Evolutionary conservation across 2,329 filamentous ascomycete species (phyloP).

Genomic region (Biscogniauxia mediterranea): DNA sequence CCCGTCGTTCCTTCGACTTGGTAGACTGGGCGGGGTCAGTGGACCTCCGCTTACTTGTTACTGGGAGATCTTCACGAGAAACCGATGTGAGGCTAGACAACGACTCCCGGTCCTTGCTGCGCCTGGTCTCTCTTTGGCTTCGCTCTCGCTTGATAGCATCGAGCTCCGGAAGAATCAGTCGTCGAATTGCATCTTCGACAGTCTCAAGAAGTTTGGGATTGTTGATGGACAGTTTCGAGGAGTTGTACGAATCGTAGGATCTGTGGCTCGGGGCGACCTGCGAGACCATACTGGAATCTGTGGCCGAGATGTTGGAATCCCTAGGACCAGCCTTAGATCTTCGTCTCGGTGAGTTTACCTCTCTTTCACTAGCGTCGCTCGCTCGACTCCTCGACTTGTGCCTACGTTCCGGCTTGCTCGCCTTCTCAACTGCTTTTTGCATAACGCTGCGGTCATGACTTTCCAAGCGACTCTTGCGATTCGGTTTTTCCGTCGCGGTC

Average conservation of each 20-base stretch:
- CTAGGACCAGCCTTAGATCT: constrained; percentile 51
- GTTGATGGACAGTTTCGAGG: constrained; percentile 72
- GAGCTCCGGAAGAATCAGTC: constrained; percentile 86
- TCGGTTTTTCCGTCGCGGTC: constrained; percentile 42
- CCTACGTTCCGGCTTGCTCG: constrained; percentile 49
- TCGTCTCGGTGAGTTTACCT: constrained; percentile 44
- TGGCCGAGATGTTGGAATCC: constrained; percentile 52
- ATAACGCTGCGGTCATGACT: constrained; percentile 40
- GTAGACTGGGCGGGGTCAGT: constrained; percentile 53
- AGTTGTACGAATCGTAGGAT: constrained; percentile 55
- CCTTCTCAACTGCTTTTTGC: constrained; percentile 37
- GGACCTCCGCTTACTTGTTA: constrained; percentile 49
- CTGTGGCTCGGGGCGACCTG: constrained; percentile 53
- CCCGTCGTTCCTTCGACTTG: constrained; percentile 44
- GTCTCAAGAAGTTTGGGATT: constrained; percentile 89
- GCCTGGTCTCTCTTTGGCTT: constrained; percentile 67
- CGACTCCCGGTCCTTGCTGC: constrained; percentile 54
- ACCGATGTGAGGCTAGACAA: constrained; percentile 54
- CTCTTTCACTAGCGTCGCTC: constrained; percentile 48
- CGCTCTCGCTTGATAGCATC: constrained; percentile 89
- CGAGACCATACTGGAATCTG: constrained; percentile 54
- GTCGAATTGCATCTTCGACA: constrained; percentile 88
- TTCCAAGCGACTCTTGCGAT: constrained; percentile 44
- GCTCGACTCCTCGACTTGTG: constrained; percentile 49
- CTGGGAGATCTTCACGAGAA: constrained; percentile 55